Evolutionary conservation across 495 filamentous ascomycete genomes (phyloP), one percentile per base, ranked within the genome.

Genomic region (Daldinia grandis): DNA sequence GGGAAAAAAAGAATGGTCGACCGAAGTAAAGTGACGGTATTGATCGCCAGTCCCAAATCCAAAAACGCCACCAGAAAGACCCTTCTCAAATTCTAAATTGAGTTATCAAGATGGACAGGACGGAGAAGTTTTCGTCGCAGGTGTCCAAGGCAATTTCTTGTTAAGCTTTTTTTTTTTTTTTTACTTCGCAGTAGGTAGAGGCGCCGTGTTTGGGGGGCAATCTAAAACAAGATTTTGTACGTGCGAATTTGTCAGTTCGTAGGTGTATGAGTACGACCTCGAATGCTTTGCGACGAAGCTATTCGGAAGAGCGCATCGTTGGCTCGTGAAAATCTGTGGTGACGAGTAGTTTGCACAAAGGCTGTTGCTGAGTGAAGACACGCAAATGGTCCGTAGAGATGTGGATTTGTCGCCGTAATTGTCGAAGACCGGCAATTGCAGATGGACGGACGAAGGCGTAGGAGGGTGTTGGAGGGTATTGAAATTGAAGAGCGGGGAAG

Each of bases 271-370:
- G 49, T 67, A 53, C 53, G 38, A 64, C 68, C 56, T 70, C 68
- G 65, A 65, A 62, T 58, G 64, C 61, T 68, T 68, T 73, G 70
- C 75, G 73, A 77, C 75, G 68, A 68, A 64, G 70, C 63, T 76
- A 77, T 74, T 69, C 65, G 75, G 68, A 68, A 69, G 33, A 61
- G 75, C 75, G 73, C 75, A 77, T 77, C 40, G 73, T 77, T 60
- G 57, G 63, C 28, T 69, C 64, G 59, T 47, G 49, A 30, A 27
- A 30, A 30, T 68, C 65, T 42, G 37, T 73, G 65, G 65, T 66
- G 60, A 59, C n/a, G 53, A 62, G 53, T 25, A 27, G 50, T 58
- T 47, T 53, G 51, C 58, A 64, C 40, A 10, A 19, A 30, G 42
- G 21, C 30, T 15, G 40, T 24, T 53, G 58, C 33, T 51, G 28